phyloP scores from a whole-genome alignment of 176 grass and related monocot species.

The Ensete glaucum region DNA sequence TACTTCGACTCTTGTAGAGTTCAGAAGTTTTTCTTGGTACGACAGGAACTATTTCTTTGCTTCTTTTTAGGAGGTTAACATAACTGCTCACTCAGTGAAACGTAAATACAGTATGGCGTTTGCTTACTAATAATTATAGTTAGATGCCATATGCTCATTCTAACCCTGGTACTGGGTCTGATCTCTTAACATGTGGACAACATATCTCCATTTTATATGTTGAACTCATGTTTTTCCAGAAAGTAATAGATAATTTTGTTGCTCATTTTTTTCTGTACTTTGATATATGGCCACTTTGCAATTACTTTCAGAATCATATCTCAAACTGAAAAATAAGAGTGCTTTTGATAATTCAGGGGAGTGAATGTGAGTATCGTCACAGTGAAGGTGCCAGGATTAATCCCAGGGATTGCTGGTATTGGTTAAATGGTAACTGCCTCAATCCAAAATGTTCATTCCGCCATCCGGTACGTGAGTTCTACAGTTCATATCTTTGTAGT shows the following conservation, averaged over 20 bases:
- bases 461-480: slow-evolving; percentile 52
- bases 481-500: background rate
- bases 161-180: too few species aligned
- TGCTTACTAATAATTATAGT: too few species aligned
- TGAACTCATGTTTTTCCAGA: too few species aligned
- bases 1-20: too few species aligned
- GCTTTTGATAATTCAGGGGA: slow-evolving; percentile 44
- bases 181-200: background rate
- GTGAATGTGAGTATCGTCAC: slow-evolving; percentile 87
- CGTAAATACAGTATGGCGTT: too few species aligned
- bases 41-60: too few species aligned
- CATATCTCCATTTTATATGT: background rate
- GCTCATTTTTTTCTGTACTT: background rate
- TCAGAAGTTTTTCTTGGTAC: too few species aligned
- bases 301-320: background rate
- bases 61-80: too few species aligned
- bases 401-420: slow-evolving; percentile 93
- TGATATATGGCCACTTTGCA: background rate
- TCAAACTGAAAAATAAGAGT: background rate
- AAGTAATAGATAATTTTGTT: background rate
- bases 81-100: too few species aligned
- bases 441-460: slow-evolving; percentile 90
- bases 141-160: too few species aligned
- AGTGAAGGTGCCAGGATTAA: slow-evolving; percentile 85
- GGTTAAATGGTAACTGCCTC: slow-evolving; percentile 77